A percentile compares a stretch with the other conserved stretches of the same genome.
Evolutionary conservation across 139 green algal species (phyloP).

Genomic region (Zygnema circumcarinatum): DNA sequence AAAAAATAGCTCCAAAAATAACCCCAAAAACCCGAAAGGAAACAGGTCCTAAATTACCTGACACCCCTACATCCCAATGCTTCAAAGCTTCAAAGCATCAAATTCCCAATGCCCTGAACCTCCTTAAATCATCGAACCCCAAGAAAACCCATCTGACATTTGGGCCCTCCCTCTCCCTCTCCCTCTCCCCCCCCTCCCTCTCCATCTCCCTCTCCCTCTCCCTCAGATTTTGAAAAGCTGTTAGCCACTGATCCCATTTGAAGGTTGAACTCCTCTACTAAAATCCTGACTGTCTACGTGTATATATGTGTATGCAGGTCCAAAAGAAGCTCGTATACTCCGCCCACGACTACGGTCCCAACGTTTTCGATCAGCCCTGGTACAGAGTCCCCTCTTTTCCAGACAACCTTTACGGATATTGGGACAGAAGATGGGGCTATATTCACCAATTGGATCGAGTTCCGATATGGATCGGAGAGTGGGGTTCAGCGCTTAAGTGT

Average conservation of each 20-base stretch:
- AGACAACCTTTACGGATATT: slow-evolving; percentile 11
- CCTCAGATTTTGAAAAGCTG: not conserved
- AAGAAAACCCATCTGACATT: not conserved
- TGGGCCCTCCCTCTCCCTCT: no score
- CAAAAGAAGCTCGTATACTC: slow-evolving; percentile 24
- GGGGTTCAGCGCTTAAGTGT: not conserved
- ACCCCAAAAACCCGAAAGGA: not conserved
- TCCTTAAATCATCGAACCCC: not conserved
- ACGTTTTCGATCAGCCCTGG: slow-evolving; percentile 31
- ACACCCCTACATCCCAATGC: not conserved
- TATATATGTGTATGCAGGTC: slow-evolving; percentile 25
- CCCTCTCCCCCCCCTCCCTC: not conserved
- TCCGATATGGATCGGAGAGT: slow-evolving; percentile 49
- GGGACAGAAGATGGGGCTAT: slow-evolving; percentile 19
- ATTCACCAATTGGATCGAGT: not conserved
- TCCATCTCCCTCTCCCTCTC: not conserved
- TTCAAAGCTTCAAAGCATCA: not conserved
- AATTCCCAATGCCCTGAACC: no score
- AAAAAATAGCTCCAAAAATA: no score
- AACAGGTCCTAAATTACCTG: not conserved
- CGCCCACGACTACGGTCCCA: slow-evolving; percentile 48
- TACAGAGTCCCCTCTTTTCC: slow-evolving; percentile 24
- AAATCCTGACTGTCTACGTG: not conserved
- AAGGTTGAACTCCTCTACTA: not conserved
- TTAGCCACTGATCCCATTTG: not conserved